phyloP scores from a whole-genome alignment of 306 rosid genomes.

The Neltuma alba region DNA sequence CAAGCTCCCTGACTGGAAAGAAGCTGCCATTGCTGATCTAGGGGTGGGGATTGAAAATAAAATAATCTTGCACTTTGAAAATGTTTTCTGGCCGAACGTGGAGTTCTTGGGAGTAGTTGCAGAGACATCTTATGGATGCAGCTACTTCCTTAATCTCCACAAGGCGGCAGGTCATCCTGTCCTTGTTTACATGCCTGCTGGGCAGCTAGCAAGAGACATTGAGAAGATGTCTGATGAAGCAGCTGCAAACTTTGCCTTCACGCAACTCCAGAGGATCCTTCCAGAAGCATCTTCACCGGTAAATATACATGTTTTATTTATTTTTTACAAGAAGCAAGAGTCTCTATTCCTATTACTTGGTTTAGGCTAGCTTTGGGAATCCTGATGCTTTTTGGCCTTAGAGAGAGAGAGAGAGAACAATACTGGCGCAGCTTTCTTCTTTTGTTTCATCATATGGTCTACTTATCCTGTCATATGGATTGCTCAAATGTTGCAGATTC shows the following conservation, averaged over 20 bases:
- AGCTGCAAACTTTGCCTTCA: constrained; percentile 82
- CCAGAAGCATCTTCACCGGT: constrained; percentile 96
- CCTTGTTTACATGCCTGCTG: constrained; percentile 99
- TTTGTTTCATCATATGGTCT: background rate
- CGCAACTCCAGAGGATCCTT: constrained; percentile 85
- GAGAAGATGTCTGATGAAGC: constrained; percentile 99
- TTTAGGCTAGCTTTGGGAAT: background rate
- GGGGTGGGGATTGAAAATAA: constrained; percentile 97
- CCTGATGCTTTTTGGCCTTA: background rate
- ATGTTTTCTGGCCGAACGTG: constrained; percentile 97
- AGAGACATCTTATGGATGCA: constrained; percentile 92
- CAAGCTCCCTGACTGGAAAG: constrained; percentile 98
- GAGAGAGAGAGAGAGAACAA: background rate
- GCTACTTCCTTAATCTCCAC: constrained; percentile 99
- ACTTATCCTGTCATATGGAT: background rate
- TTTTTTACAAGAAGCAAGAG: constrained; percentile 2
- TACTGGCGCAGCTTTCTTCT: background rate
- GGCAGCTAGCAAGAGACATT: constrained; percentile 95
- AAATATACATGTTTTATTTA: constrained; percentile 23
- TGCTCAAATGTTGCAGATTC: constrained; percentile 62
- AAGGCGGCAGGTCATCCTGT: constrained; percentile 92
- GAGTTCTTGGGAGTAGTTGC: constrained; percentile 98
- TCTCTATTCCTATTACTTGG: constrained; percentile 3
- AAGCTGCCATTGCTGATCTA: constrained; percentile 80
- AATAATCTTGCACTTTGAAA: constrained; percentile 83